Evolutionary conservation across 108 stramenopile genomes (phyloP).

Genomic region (Skeletonema costatum): DNA sequence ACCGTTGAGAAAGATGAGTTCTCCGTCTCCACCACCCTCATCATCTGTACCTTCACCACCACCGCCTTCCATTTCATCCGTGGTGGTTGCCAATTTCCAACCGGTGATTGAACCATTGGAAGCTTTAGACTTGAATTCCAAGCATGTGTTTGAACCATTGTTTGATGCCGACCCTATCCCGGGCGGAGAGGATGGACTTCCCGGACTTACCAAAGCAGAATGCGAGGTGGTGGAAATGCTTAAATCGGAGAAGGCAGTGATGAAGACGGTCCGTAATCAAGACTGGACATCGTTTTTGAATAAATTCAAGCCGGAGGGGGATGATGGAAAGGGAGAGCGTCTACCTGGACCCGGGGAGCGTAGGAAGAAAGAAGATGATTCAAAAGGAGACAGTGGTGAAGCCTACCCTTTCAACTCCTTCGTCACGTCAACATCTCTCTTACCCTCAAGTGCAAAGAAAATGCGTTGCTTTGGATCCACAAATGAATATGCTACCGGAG

Average conservation of each 20-base stretch:
- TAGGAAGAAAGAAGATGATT: slow-evolving; percentile 2
- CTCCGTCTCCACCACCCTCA: background rate
- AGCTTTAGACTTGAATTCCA: slow-evolving; percentile 55
- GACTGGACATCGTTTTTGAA: slow-evolving; percentile 84
- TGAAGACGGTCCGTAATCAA: slow-evolving; percentile 81
- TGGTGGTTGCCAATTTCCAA: slow-evolving; percentile 68
- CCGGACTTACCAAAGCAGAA: slow-evolving; percentile 66
- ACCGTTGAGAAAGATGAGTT: background rate
- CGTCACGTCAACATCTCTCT: slow-evolving; percentile 76
- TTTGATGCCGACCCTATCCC: slow-evolving; percentile 33
- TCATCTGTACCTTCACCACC: background rate
- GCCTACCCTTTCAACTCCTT: slow-evolving; percentile 78
- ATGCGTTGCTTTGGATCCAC: slow-evolving; percentile 83
- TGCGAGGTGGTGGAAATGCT: slow-evolving; percentile 67
- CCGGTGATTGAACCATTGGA: slow-evolving; percentile 77
- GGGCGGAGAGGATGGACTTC: slow-evolving; percentile 2
- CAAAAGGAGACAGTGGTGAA: background rate
- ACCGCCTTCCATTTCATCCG: slow-evolving; percentile 9
- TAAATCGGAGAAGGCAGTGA: slow-evolving; percentile 60
- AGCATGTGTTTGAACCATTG: slow-evolving; percentile 66
- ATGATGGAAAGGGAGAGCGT: slow-evolving; percentile 20
- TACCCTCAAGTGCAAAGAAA: slow-evolving; percentile 75
- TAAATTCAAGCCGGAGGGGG: slow-evolving; percentile 55
- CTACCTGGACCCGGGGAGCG: slow-evolving; percentile 25
- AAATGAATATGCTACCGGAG: slow-evolving; percentile 70